Conservation (phyloP, 2,329 filamentous ascomycete species). For the Fusarium longipes region DNA sequence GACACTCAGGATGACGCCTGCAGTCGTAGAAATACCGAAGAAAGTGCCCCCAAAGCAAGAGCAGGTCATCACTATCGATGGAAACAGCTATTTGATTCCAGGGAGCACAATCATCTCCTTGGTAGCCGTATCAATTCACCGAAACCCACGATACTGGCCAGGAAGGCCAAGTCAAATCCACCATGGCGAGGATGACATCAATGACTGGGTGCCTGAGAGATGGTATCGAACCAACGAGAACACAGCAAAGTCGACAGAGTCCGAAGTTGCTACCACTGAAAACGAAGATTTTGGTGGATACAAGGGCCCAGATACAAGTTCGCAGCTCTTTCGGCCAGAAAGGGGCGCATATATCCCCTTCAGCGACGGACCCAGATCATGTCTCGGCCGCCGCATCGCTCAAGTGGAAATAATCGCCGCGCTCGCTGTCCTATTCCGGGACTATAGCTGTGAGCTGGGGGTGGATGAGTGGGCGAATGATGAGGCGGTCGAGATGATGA, state of each 20-base stretch:
- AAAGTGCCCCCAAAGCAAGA: slow-evolving; percentile 59
- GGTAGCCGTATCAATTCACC: slow-evolving; percentile 66
- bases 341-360: slow-evolving; percentile 70
- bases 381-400: slow-evolving; percentile 68
- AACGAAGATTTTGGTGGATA: slow-evolving; percentile 69
- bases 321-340: slow-evolving; percentile 69
- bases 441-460: slow-evolving; percentile 76
- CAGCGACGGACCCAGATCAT: slow-evolving; percentile 67
- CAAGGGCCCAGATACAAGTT: slow-evolving; percentile 69
- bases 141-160: slow-evolving; percentile 81
- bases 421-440: slow-evolving; percentile 65
- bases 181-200: slow-evolving; percentile 64
- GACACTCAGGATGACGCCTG: slow-evolving; percentile 77
- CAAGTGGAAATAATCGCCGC: slow-evolving; percentile 69
- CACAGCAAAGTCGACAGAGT: slow-evolving; percentile 29
- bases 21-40: slow-evolving; percentile 79
- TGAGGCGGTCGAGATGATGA: slow-evolving; percentile 65
- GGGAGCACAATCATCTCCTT: slow-evolving; percentile 67
- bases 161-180: slow-evolving; percentile 58
- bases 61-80: slow-evolving; percentile 70
- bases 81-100: slow-evolving; percentile 68
- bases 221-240: slow-evolving; percentile 65
- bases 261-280: slow-evolving; percentile 34
- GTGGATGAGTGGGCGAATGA: slow-evolving; percentile 69
- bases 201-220: slow-evolving; percentile 77